Base-by-base conservation (phyloP, 1,139 yeast genomes). In the Yamadazyma dushanensis region DNA sequence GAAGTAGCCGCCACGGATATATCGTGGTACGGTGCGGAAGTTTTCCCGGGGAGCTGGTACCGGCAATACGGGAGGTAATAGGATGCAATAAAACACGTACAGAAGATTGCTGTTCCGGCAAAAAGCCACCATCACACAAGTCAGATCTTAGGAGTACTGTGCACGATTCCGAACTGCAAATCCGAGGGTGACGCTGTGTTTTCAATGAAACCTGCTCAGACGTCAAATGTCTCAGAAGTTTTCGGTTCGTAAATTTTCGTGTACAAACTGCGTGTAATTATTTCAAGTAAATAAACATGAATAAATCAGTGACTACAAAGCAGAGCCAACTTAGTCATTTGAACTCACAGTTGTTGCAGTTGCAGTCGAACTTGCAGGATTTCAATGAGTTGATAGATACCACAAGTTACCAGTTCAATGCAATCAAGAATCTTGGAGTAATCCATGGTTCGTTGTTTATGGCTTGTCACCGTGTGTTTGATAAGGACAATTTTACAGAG, bases 401-500 rank as follows among this genome's bases (percentile, higher is more conserved):
- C 9, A 76, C 85, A 2, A 64, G 77, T 8, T 66, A 66, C 17
- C 87, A 81, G 47, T 80, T 77, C 35, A 72, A 74, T 41, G 63
- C 70, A 20, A 74, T 81, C 21, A 73, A 78, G 48, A 66, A 67
- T 41, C 58, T 81, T 30, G 87, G 86, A 3, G 68, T 77, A 34
- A 63, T 78, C 44, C 87, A 81, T 44, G 84, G 83, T 2, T 66
- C 80, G 16, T 58, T 80, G 45, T 76, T 80, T 48, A 78, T 78
- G 83, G 82, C 83, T 4, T 71, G 80, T 47, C 80, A 78, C 47
- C 67, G 70, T 28, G 80, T 77, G n/a, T 77, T 78, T 53, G 84
- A 76, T 40, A 70, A 70, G 40, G 81, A 76, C 32, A 56, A 53
- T 27, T 57, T 57, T 35, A 35, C 27, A 32, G 34, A 33, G 37